Evolutionary conservation across 2,329 filamentous ascomycete genomes (phyloP).

Genomic region (Neopestalotiopsis clavispora): DNA sequence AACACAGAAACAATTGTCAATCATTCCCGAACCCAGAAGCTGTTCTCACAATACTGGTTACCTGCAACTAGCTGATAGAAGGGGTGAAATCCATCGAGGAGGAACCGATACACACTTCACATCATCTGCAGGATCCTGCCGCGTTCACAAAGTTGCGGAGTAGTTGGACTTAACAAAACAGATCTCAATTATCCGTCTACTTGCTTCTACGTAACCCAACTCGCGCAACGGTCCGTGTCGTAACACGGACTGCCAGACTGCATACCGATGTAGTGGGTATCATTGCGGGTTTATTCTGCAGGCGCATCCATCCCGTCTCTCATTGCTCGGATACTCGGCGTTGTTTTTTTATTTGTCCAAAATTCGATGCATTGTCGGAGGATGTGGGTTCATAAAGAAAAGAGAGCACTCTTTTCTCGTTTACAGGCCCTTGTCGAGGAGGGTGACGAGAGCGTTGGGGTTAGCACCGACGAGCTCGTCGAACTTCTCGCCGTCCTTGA

Average conservation of each 20-base stretch:
- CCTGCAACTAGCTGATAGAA: no score
- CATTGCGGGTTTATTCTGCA: not conserved
- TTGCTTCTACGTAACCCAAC: constrained; percentile 2
- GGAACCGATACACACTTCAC: no score
- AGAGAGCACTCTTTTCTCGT: not conserved
- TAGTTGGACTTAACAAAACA: not conserved
- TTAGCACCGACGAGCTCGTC: constrained; percentile 81
- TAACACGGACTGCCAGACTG: not conserved
- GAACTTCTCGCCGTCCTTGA: constrained; percentile 77
- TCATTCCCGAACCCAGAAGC: no score
- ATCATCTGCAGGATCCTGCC: no score
- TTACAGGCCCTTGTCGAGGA: constrained; percentile 35
- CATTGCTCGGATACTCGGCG: not conserved
- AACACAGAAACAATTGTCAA: no score
- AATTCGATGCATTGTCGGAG: not conserved
- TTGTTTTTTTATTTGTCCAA: not conserved
- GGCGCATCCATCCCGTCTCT: not conserved
- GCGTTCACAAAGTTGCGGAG: not conserved
- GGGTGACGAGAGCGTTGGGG: constrained; percentile 65
- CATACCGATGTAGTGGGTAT: constrained; percentile 3
- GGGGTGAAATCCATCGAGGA: no score
- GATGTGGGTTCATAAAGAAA: not conserved
- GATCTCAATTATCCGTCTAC: not conserved
- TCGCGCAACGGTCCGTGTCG: not conserved
- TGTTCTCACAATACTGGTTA: no score